These are phyloP conservation scores for Chenopodium suecicum DNA, from an alignment of 148 eudicot genomes.

Conservation along the genomic window DNA sequence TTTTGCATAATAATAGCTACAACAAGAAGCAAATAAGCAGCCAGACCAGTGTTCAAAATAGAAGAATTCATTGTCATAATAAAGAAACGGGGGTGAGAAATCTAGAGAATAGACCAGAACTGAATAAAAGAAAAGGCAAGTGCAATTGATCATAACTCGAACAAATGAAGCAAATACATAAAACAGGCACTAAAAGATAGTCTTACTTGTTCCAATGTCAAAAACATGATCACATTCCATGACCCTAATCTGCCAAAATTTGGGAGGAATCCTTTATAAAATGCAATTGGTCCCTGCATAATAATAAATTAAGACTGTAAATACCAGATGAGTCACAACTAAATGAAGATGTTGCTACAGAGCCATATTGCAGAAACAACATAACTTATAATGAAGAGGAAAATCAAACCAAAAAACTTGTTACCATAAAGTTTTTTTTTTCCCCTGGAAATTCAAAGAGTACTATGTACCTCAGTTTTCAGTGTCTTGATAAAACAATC, in stretches of 20 bases:
- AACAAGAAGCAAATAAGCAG: not conserved
- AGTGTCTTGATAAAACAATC: conserved; percentile 82
- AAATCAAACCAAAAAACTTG: not conserved
- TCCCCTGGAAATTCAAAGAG: not conserved
- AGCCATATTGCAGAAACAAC: not conserved
- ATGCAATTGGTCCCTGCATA: conserved; percentile 80
- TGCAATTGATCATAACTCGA: not conserved
- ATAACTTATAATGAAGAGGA: not conserved
- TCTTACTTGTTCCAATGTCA: conserved; percentile 82
- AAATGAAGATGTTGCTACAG: not conserved
- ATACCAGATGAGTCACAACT: not conserved
- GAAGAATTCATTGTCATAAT: not conserved
- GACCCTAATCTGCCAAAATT: conserved; percentile 82
- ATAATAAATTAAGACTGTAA: not conserved
- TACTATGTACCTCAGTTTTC: conserved; percentile 54
- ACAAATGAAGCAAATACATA: not conserved
- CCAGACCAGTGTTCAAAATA: not conserved
- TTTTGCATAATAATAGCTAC: not conserved
- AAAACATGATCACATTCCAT: conserved; percentile 86
- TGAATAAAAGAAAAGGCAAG: not conserved
- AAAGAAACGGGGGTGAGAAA: not conserved
- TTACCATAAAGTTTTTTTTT: not conserved
- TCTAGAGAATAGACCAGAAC: not conserved
- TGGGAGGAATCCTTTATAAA: conserved; percentile 85
- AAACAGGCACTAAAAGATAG: not conserved